Evolutionary conservation across 192 early-diverging fungal genomes (phyloP).

Genomic region (Anaeromyces robustus): DNA sequence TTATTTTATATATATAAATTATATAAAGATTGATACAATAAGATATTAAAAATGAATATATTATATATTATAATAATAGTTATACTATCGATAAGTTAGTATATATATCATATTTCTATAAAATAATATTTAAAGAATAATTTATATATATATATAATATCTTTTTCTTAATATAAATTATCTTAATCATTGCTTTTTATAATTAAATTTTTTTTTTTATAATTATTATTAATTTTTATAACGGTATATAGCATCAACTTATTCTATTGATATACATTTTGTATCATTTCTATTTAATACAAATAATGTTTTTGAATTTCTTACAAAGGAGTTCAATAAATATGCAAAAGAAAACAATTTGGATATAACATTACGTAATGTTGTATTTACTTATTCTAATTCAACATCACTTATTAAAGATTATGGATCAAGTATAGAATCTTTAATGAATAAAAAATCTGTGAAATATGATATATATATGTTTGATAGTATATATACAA

Average conservation of each 20-base stretch:
- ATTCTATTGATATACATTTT: background rate
- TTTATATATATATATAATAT: no score
- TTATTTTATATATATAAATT: no score
- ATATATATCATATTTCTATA: no score
- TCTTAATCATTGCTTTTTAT: no score
- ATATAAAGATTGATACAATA: no score
- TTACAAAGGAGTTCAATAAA: background rate
- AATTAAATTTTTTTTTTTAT: no score
- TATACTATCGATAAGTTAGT: no score
- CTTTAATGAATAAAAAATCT: background rate
- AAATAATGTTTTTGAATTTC: background rate
- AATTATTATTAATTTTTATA: no score
- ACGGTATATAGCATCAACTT: background rate
- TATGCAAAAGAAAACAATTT: background rate
- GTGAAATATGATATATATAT: background rate
- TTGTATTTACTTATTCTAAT: background rate
- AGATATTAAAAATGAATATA: no score
- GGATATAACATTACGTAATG: background rate
- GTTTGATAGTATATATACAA: background rate
- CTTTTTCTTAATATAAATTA: no score
- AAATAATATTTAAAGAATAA: no score
- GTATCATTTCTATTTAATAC: background rate
- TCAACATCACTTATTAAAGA: background rate
- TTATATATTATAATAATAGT: no score
- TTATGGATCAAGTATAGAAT: background rate